phyloP scores from a whole-genome alignment of 2,329 filamentous ascomycete genomes.

The Thelonectria rubi region DNA sequence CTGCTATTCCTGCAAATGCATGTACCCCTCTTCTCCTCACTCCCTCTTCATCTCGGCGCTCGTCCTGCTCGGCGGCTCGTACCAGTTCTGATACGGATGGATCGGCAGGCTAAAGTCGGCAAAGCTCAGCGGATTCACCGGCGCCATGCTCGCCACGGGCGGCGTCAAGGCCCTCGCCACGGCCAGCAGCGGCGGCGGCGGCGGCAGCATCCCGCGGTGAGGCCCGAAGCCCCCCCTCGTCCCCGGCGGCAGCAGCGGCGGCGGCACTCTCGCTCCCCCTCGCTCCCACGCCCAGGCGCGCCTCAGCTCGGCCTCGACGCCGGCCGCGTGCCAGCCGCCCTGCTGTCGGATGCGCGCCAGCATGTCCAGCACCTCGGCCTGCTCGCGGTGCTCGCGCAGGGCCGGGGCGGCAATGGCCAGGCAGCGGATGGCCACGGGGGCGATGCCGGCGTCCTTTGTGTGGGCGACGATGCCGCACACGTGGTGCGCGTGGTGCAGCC shows the following conservation, averaged over 20 bases:
- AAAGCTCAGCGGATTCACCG: constrained; percentile 74
- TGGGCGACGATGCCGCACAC: constrained; percentile 92
- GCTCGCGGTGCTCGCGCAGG: constrained; percentile 73
- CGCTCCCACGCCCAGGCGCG: constrained; percentile 77
- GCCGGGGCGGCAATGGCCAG: constrained; percentile 80
- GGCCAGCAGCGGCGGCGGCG: constrained; percentile 21
- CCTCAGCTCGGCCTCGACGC: constrained; percentile 77
- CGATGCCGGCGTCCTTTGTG: constrained; percentile 80
- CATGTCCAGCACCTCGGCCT: constrained; percentile 82
- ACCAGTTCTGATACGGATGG: constrained; percentile 84
- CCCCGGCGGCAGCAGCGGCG: constrained; percentile 1
- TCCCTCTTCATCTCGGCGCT: background rate
- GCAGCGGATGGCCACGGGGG: constrained; percentile 80
- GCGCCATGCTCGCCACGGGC: constrained; percentile 48
- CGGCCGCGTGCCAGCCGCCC: constrained; percentile 80
- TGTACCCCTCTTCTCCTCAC: background rate
- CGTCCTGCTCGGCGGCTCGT: constrained; percentile 72
- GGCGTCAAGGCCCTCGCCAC: constrained; percentile 34
- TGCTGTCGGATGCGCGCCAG: constrained; percentile 78
- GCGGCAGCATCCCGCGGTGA: too few relatives aligned
- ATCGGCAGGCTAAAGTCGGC: constrained; percentile 82
- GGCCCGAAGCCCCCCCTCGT: background rate
- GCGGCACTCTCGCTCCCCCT: constrained; percentile 17
- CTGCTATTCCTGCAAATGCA: background rate
- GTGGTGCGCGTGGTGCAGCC: constrained; percentile 79